Evolutionary conservation across 2,329 filamentous ascomycete species (phyloP).

Genomic region (Pseudopithomyces chartarum): DNA sequence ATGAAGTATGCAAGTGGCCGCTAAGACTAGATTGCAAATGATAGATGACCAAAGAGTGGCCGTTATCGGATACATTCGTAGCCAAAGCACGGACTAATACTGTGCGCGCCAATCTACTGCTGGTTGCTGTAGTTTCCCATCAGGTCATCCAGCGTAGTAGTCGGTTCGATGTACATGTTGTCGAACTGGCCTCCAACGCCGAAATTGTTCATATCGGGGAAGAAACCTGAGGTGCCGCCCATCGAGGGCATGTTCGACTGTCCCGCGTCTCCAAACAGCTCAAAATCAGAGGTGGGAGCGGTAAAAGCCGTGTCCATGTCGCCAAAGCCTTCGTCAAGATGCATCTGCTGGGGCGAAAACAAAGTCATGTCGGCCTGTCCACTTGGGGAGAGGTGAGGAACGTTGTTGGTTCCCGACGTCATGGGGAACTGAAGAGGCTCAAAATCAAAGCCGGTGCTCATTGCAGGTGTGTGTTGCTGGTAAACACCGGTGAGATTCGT

Average conservation of each 20-base stretch:
- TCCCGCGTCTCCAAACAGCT: conserved; percentile 56
- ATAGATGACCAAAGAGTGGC: no score
- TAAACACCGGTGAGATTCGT: conserved; percentile 64
- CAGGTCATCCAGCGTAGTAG: conserved; percentile 39
- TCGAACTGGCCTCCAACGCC: conserved; percentile 50
- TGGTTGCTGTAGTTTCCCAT: conserved; percentile 26
- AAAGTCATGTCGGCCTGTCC: conserved; percentile 73
- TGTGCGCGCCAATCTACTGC: conserved; percentile 25
- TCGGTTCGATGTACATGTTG: conserved; percentile 31
- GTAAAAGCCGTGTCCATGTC: conserved; percentile 48
- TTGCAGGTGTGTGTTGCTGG: conserved; percentile 59
- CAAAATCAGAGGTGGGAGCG: conserved; percentile 61
- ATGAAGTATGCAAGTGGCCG: conserved; percentile 26
- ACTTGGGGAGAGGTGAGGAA: conserved; percentile 67
- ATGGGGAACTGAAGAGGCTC: conserved; percentile 45
- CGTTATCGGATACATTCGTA: neutral
- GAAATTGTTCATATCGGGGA: conserved; percentile 46
- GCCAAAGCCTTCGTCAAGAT: conserved; percentile 67
- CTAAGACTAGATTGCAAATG: no score
- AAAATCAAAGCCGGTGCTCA: conserved; percentile 45
- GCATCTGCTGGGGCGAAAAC: conserved; percentile 67
- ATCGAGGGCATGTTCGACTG: conserved; percentile 27
- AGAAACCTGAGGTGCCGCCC: conserved; percentile 39
- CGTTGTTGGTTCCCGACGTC: conserved; percentile 23
- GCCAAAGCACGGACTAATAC: neutral